These are phyloP conservation scores for Eutreptiella sp. DNA, from an alignment of 208 protist species.

Conservation along the genomic window DNA sequence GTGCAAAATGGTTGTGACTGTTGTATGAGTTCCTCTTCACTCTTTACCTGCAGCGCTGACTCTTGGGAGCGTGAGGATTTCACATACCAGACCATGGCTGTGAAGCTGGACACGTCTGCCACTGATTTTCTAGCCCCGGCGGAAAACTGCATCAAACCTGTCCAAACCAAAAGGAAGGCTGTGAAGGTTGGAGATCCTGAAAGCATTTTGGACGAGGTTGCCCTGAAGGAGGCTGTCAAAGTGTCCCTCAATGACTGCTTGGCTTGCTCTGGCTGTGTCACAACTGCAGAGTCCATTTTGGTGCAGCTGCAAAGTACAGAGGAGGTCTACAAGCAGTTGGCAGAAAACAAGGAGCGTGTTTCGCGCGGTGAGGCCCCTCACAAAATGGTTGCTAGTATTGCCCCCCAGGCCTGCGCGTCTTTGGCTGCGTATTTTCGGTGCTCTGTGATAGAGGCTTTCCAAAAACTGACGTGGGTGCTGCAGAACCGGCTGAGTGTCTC, in stretches of 20 bases:
- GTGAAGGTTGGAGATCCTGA: too few relatives aligned
- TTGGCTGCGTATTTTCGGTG: constrained; percentile 71
- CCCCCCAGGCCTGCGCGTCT: constrained; percentile 78
- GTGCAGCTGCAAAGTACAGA: constrained; percentile 60
- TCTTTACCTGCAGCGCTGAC: too few relatives aligned
- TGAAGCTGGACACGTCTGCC: too few relatives aligned
- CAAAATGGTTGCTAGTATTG: constrained; percentile 76
- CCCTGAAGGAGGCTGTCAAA: constrained; percentile 61
- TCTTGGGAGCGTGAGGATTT: too few relatives aligned
- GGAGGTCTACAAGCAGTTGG: constrained; percentile 47
- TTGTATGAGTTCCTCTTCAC: too few relatives aligned
- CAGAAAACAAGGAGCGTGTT: constrained; percentile 37
- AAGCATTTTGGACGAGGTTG: too few relatives aligned
- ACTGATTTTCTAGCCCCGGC: too few relatives aligned
- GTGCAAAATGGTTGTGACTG: too few relatives aligned
- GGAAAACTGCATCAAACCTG: too few relatives aligned
- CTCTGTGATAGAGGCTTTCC: constrained; percentile 36
- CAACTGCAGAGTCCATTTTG: constrained; percentile 92
- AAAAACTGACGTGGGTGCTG: constrained; percentile 63
- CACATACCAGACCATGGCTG: too few relatives aligned
- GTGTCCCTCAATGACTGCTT: constrained; percentile 75
- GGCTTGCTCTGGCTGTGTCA: constrained; percentile 92
- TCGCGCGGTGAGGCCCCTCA: constrained; percentile 8
- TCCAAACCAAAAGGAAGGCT: too few relatives aligned
- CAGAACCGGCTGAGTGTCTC: constrained; percentile 37